Percentiles rank a stretch among this genome's conserved stretches.
Conservation (phyloP, 805 yeast species). For the Cyberlindnera petersonii region DNA sequence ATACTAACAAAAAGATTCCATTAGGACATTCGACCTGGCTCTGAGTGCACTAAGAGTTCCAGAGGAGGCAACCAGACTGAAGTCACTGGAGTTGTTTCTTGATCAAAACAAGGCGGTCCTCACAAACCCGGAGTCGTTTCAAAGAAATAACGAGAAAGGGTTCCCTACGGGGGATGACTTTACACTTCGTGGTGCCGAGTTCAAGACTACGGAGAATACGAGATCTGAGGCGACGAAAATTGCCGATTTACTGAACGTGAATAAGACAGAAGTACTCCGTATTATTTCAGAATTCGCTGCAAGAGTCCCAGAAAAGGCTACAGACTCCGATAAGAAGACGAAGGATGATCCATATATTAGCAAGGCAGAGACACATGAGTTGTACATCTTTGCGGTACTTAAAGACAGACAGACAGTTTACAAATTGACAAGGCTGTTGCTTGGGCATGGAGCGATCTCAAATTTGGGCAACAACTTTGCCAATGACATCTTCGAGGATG, state of each 20-base stretch:
- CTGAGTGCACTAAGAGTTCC: slow-evolving; percentile 17
- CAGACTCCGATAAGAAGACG: slow-evolving; percentile 5
- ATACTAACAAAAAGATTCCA: slow-evolving; percentile 12
- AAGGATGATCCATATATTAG: slow-evolving; percentile 8
- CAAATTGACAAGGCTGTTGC: slow-evolving; percentile 34
- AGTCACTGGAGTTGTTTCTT: slow-evolving; percentile 19
- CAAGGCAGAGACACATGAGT: slow-evolving; percentile 10
- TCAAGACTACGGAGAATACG: slow-evolving; percentile 33
- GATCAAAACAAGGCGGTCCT: slow-evolving; percentile 13
- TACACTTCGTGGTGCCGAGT: slow-evolving; percentile 38
- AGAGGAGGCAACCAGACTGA: slow-evolving; percentile 15
- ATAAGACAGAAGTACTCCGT: slow-evolving; percentile 45
- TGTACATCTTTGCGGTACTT: slow-evolving; percentile 38
- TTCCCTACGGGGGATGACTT: slow-evolving; percentile 26
- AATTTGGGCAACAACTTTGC: slow-evolving; percentile 24
- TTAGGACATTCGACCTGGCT: slow-evolving; percentile 27
- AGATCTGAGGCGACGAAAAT: slow-evolving; percentile 39
- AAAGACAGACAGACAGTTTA: slow-evolving; percentile 50
- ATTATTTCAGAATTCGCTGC: slow-evolving; percentile 39
- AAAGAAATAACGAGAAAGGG: neutral
- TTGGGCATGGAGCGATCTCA: slow-evolving; percentile 26
- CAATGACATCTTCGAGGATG: slow-evolving; percentile 19
- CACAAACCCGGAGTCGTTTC: slow-evolving; percentile 13
- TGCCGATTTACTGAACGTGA: slow-evolving; percentile 36
- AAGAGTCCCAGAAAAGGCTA: slow-evolving; percentile 31